Evolutionary conservation across 176 grass and related monocot genomes (phyloP).

Genomic region (Zea mays): DNA sequence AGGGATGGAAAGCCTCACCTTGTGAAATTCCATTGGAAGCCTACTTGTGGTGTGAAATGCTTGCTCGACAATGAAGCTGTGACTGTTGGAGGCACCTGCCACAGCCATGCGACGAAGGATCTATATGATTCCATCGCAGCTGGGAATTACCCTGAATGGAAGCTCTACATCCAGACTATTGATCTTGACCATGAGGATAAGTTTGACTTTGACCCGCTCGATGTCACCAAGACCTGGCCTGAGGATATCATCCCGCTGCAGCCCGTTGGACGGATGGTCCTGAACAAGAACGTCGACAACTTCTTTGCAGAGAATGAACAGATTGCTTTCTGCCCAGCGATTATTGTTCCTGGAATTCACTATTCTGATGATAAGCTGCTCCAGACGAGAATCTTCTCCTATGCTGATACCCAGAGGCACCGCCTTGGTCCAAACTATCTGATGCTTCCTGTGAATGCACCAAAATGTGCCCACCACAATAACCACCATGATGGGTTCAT

Average conservation of each 20-base stretch:
- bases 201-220: conserved; percentile 79
- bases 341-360: conserved; percentile 80
- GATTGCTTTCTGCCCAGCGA: conserved; percentile 85
- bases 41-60: conserved; percentile 80
- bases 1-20: conserved; percentile 72
- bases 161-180: conserved; percentile 77
- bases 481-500: conserved; percentile 86
- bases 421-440: conserved; percentile 81
- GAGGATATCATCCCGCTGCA: conserved; percentile 82
- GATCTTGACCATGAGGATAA: conserved; percentile 70
- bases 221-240: conserved; percentile 89
- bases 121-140: conserved; percentile 75
- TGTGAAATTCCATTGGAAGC: conserved; percentile 92
- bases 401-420: conserved; percentile 88
- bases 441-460: conserved; percentile 87
- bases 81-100: conserved; percentile 69
- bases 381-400: conserved; percentile 85
- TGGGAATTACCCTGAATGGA: conserved; percentile 82
- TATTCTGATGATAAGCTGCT: conserved; percentile 95
- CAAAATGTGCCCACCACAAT: conserved; percentile 83
- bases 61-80: conserved; percentile 85
- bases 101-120: conserved; percentile 88
- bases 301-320: conserved; percentile 86
- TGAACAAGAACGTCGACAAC: conserved; percentile 91
- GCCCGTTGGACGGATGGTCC: conserved; percentile 80